Percentiles rank a stretch among this genome's conserved stretches.
These are phyloP conservation scores for Colletotrichum agaves DNA, from an alignment of 2,329 filamentous ascomycete genomes.

Conservation along the genomic window DNA sequence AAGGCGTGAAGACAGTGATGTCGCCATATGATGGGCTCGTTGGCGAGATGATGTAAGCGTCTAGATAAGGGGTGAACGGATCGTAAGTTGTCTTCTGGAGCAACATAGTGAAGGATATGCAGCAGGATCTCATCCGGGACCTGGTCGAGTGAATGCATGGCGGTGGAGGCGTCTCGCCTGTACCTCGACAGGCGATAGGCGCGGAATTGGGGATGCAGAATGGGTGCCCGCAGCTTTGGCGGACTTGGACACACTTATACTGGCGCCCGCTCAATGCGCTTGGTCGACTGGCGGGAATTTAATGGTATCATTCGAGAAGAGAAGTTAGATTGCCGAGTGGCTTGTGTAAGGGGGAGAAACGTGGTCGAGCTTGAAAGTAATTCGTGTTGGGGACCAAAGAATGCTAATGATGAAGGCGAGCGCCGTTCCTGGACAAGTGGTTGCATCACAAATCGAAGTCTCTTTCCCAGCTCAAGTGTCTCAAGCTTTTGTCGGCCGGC, in stretches of 20 bases:
- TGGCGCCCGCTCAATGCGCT: background rate
- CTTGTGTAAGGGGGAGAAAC: background rate
- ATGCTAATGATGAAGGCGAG: background rate
- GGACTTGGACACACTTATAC: conserved; percentile 20
- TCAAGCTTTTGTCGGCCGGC: conserved; percentile 21
- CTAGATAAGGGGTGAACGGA: conserved; percentile 66
- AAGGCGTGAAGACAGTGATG: conserved; percentile 77
- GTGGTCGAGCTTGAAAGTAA: background rate
- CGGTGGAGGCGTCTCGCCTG: conserved; percentile 2
- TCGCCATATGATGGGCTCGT: conserved; percentile 83
- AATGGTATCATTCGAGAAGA: background rate
- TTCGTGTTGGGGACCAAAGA: background rate
- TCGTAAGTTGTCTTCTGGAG: conserved; percentile 63
- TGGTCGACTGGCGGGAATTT: background rate
- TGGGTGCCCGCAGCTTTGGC: background rate
- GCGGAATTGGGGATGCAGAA: background rate
- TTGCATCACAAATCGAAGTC: conserved; percentile 33
- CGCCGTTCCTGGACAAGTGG: conserved; percentile 16
- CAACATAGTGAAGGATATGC: conserved; percentile 75
- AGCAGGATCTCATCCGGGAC: conserved; percentile 89
- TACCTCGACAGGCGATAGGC: background rate
- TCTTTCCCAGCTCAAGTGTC: conserved; percentile 30
- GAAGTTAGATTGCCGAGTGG: background rate
- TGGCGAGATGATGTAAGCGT: conserved; percentile 72
- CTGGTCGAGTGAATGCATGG: conserved; percentile 51